Base-by-base conservation (phyloP, 2,329 filamentous ascomycete genomes). In the Onygenales sp. region DNA sequence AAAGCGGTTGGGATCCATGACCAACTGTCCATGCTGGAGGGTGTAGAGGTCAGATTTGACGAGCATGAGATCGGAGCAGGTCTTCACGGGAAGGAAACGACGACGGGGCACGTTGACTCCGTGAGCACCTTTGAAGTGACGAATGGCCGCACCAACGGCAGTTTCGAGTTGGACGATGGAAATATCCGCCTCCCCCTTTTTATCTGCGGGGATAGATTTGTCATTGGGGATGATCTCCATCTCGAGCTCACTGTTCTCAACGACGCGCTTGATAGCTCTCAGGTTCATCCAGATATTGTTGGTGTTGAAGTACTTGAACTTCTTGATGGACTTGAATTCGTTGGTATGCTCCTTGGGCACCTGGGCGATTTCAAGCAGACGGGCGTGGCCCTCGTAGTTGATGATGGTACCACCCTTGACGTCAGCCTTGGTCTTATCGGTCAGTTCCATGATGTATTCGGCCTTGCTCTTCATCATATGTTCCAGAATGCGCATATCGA, bases 291-390 rank as follows among this genome's bases (percentile, higher is more conserved):
- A 98, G 77, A 98, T 96, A 83, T 98, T 98, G 87, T 98, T 98
- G 75, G 93, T 98, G 84, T 98, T 98, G 86, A 98, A 98, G 85
- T 98, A 98, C 83, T 95, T 96, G 87, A 98, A 98, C 83, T 98
- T 98, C 86, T 98, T 98, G 82, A 98, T 98, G 48, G 91, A 96
- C 85, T 98, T 98, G 89, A 98, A 98, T 79, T 98, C 93, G 78
- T 98, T 97, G 72, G 93, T 89, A 77, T 98, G 93, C 80, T 98
- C 89, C 84, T 97, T 98, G 75, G 93, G 93, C 38, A 98, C 93
- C 80, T 98, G 93, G 11, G 93, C 93, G 66, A 98, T 96, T 79
- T 98, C 93, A 51, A 98, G 87, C 62, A 98, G 86, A 69, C 93
- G 91, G 63, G 94, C 92, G 54, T 88, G 91, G 67, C 92, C 92